A percentile compares a stretch with the other conserved stretches of the same genome.
These are phyloP conservation scores for Trametes villosa DNA, from an alignment of 768 basidiomycete genomes.

Conservation along the genomic window DNA sequence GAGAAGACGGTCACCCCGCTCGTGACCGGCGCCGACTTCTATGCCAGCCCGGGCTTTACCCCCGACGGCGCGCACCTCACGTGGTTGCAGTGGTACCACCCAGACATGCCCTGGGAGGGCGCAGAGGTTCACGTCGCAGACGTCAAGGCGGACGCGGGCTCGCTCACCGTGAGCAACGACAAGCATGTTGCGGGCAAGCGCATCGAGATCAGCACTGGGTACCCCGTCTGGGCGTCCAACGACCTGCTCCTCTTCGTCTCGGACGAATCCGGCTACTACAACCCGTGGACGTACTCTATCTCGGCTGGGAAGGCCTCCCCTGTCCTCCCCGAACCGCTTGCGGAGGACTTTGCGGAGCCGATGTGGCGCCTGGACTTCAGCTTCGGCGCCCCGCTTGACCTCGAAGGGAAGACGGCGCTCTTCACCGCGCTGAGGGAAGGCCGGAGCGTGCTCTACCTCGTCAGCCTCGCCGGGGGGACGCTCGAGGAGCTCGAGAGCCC, in stretches of 20 bases:
- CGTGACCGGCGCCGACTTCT: constrained; percentile 70
- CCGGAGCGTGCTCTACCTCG: constrained; percentile 40
- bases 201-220: constrained; percentile 54
- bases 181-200: constrained; percentile 55
- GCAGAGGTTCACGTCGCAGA: constrained; percentile 57
- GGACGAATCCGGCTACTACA: constrained; percentile 68
- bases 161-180: constrained; percentile 41
- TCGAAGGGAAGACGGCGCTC: constrained; percentile 33
- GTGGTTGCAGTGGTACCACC: constrained; percentile 73
- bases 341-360: constrained; percentile 61
- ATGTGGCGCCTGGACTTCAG: constrained; percentile 57
- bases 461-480: constrained; percentile 33
- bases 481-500: constrained; percentile 42
- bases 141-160: constrained; percentile 35
- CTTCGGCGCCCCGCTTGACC: constrained; percentile 51
- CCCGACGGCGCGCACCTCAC: constrained; percentile 59
- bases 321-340: constrained; percentile 47
- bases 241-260: constrained; percentile 63
- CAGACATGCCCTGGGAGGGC: constrained; percentile 77
- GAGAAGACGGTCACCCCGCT: constrained; percentile 51
- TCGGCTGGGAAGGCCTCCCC: constrained; percentile 38
- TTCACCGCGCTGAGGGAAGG: constrained; percentile 42
- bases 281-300: constrained; percentile 62
- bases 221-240: constrained; percentile 63
- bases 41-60: constrained; percentile 61